Conservation (phyloP, 352 stramenopile genomes). For the Phytophthora ramorum region DNA sequence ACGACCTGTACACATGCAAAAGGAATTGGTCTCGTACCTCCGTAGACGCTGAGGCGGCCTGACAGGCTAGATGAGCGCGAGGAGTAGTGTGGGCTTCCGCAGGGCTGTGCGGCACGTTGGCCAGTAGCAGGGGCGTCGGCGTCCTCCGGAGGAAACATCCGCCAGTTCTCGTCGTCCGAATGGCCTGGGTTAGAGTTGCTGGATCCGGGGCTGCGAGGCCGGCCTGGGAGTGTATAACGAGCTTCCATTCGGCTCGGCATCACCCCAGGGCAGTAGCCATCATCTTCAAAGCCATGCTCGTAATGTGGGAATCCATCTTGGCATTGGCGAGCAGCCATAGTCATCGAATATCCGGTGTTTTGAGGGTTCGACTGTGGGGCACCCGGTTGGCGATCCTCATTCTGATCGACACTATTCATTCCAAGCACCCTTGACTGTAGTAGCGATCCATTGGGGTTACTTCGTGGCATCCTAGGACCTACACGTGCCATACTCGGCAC, state of each 20-base stretch:
- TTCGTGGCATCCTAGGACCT: constrained; percentile 24
- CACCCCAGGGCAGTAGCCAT: constrained; percentile 44
- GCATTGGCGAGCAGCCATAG: constrained; percentile 39
- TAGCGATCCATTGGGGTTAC: constrained; percentile 20
- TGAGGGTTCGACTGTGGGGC: constrained; percentile 13
- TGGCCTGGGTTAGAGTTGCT: constrained; percentile 39
- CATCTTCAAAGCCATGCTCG: constrained; percentile 42
- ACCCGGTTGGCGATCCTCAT: constrained; percentile 18
- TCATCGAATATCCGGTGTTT: constrained; percentile 37
- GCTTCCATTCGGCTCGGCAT: constrained; percentile 15
- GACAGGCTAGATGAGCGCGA: constrained; percentile 70
- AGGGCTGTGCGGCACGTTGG: constrained; percentile 38
- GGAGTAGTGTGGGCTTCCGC: constrained; percentile 70
- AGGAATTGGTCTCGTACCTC: constrained; percentile 42
- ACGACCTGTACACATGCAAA: constrained; percentile 25
- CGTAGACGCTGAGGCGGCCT: constrained; percentile 54
- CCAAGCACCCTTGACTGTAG: constrained; percentile 8
- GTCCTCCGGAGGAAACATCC: constrained; percentile 28
- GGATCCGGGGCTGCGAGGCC: constrained; percentile 25
- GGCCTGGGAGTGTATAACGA: constrained; percentile 13
- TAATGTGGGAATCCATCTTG: constrained; percentile 34
- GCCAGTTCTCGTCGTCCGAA: constrained; percentile 42
- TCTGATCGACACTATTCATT: constrained; percentile 21
- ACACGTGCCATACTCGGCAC: constrained; percentile 50
- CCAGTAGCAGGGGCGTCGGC: constrained; percentile 9